Evolutionary conservation across 768 basidiomycete species (phyloP), one percentile per base, ranked within the genome.

Genomic region (Psilocybe subaeruginosa): DNA sequence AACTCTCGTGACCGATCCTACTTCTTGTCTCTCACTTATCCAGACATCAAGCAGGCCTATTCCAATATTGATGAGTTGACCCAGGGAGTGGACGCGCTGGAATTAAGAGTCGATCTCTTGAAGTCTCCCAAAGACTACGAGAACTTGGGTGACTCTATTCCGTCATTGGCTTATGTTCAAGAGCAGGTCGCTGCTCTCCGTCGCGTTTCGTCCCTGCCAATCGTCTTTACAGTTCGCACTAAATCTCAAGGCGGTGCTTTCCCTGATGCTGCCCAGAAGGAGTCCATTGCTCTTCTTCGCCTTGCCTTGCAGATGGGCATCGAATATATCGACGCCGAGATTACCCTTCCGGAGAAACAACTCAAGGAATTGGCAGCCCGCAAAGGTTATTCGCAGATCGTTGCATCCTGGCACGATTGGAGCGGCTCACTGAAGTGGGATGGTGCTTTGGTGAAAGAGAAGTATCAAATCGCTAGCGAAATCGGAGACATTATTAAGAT

Each of bases 331-430:
- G 97, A 99, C 66, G 83, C 97, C 52, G 97, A 99, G 74, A 86
- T 92, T 58, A 83, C 88, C 0, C 88, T 90, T 76, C 84, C 92
- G 0, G 80, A 86, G 64, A 80, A 83, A 52, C 69, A 79, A 52
- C 85, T 96, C 59, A 79, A 80, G 31, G 80, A 84, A 2, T 76
- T 98, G 47, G 73, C 79, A 29, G 68, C 77, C 11, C 79, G 77
- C 56, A 97, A 95, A 72, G 88, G 92, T 0, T 68, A 75, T 43
- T 91, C 95, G 0, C 82, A 89, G 65, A 85, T 98, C 69, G 89
- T 99, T 59, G 92, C 94, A 0, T 97, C 95, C 5, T 97, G 90
- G 88, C 97, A 98, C 70, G 95, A 99, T 68, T 95, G 92, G 90
- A 88, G 85, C 47, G 96, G 97, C 3, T 78, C 80, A 11, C 81